Evolutionary conservation across 2,329 filamentous ascomycete species (phyloP), one percentile per base, ranked within the genome.

Genomic region (Paracoccidioides brasiliensis): DNA sequence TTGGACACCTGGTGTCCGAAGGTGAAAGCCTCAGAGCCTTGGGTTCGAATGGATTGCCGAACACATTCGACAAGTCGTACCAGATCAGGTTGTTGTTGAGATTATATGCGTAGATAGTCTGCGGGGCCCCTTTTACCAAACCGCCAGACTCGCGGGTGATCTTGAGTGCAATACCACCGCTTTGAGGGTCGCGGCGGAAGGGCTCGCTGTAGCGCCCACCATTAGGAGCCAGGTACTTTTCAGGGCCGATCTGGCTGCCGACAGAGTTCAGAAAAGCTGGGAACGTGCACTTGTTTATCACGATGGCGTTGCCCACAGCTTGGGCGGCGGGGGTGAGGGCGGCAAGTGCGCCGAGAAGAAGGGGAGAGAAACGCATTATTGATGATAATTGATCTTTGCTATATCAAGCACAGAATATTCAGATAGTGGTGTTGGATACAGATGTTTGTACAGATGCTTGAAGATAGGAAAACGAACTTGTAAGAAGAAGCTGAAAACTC

Each of bases 21-120:
- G 66, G 62, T 12, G 60, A 56, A 7, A 71, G 61, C 1, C 54
- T 55, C 9, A 71, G 52, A 0, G 60, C 44, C 6, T 59, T 57
- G 3, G 68, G 67, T 0, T 62, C 62, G 61, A 75, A 75, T 8
- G 72, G 64, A 55, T 72, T 68, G 3, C 72, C 72, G 51, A 71
- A 71, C 54, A 75, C 71, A 62, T 71, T 68, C 4, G 67, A 70
- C 55, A 76, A 61, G 53, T 74, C 72, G 55, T 75, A 75, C 61
- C 68, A 72, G 56, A 72, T 62, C 44, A 64, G 61, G 49, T 60
- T 63, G 43, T 66, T 64, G 53, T 69, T 66, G 52, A 74, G 63
- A 37, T 67, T 70, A 61, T 74, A 74, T 42, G 72, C 70, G 58
- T 68, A 74, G 59, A 67, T 69, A 44, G 70, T 68, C 61, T 74